These are phyloP conservation scores for Exophiala mesophila DNA, from an alignment of 2,329 filamentous ascomycete species.

Conservation along the genomic window DNA sequence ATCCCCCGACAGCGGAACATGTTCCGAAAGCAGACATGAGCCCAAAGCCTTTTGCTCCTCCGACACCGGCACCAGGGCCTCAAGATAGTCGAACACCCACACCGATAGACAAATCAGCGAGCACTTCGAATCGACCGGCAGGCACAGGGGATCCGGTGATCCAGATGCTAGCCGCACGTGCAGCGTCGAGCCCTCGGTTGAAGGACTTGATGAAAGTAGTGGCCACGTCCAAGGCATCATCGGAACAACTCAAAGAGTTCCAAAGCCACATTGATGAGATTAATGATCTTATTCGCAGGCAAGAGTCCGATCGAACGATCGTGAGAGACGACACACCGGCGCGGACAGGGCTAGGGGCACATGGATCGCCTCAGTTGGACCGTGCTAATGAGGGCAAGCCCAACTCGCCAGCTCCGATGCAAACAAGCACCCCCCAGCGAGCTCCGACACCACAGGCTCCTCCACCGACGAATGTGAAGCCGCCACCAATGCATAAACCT, in stretches of 20 bases:
- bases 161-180: conserved; percentile 49
- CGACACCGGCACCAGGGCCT: too few species aligned
- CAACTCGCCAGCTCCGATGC: conserved; percentile 2
- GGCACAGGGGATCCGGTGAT: conserved; percentile 48
- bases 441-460: conserved; percentile 11
- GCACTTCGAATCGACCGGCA: conserved; percentile 35
- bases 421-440: conserved; percentile 11
- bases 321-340: conserved; percentile 14
- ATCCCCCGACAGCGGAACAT: too few species aligned
- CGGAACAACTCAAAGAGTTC: conserved; percentile 46
- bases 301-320: conserved; percentile 28
- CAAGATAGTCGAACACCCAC: conserved; percentile 1
- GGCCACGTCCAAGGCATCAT: conserved; percentile 45
- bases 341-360: too few species aligned
- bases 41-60: too few species aligned
- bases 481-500: too few species aligned
- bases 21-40: too few species aligned
- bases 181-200: conserved; percentile 44
- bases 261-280: conserved; percentile 49
- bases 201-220: conserved; percentile 50
- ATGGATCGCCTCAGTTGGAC: not conserved
- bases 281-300: conserved; percentile 45
- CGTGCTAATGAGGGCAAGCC: not conserved
- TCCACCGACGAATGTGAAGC: too few species aligned
- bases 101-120: conserved; percentile 4